A percentile compares a stretch with the other conserved stretches of the same genome.
Evolutionary conservation across 2,329 filamentous ascomycete species (phyloP).

Genomic region (Cucurbitaria berberidis): DNA sequence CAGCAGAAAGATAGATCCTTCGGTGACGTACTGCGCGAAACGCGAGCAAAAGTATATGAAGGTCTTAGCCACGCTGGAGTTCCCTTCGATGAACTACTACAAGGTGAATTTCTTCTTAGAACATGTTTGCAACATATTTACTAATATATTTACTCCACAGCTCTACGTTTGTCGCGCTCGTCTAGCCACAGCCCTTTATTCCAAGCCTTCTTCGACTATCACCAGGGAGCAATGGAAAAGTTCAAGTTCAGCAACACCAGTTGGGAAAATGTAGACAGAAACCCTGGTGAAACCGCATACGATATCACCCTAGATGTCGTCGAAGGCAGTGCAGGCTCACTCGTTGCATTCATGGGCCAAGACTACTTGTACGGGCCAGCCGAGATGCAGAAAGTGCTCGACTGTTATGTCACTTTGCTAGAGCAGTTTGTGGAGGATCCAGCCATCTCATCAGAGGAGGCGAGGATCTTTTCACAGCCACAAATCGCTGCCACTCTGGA

Average conservation of each 20-base stretch:
- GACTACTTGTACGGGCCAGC: not conserved
- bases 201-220: conserved; percentile 46
- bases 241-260: conserved; percentile 27
- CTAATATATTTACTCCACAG: too few relatives aligned
- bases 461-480: not conserved
- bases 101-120: too few relatives aligned
- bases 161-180: too few relatives aligned
- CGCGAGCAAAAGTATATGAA: conserved; percentile 13
- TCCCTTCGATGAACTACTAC: conserved; percentile 46
- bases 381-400: not conserved
- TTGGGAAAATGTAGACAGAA: conserved; percentile 30
- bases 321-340: not conserved
- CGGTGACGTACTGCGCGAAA: conserved; percentile 14
- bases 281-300: conserved; percentile 13
- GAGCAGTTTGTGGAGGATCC: too few relatives aligned
- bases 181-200: conserved; percentile 44
- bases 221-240: conserved; percentile 2
- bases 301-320: conserved; percentile 19
- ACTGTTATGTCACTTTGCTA: too few relatives aligned
- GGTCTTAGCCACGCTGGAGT: conserved; percentile 36
- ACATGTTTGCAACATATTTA: too few relatives aligned
- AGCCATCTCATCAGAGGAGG: too few relatives aligned
- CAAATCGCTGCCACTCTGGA: not conserved
- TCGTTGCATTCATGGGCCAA: not conserved
- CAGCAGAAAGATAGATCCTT: conserved; percentile 18